Conservation (phyloP, 768 basidiomycete genomes). For the Megacollybia marginata region DNA sequence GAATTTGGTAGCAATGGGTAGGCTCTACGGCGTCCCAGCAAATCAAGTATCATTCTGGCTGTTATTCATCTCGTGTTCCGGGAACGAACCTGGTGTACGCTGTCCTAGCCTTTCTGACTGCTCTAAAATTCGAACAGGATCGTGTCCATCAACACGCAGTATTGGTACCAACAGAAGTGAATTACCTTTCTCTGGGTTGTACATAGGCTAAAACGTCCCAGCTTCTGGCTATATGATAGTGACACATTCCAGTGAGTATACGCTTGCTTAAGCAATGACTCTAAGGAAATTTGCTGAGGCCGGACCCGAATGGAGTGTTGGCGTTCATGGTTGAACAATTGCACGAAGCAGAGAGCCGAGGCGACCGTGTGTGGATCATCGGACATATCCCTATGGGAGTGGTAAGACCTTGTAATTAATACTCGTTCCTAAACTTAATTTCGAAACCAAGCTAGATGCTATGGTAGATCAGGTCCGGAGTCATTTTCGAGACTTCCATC, state of each 20-base stretch:
- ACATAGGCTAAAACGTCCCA: conserved; percentile 14
- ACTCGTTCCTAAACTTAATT: conserved; percentile 36
- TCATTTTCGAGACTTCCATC: conserved; percentile 29
- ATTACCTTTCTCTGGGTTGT: conserved; percentile 4
- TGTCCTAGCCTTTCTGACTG: too few relatives aligned
- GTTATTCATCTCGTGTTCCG: conserved; percentile 41
- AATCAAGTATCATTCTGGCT: conserved; percentile 43
- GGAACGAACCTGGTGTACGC: conserved; percentile 47
- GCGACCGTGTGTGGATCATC: conserved; percentile 56
- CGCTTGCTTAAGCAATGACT: too few relatives aligned
- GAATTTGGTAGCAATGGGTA: conserved; percentile 39
- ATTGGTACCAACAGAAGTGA: conserved; percentile 56
- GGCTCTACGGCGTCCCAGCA: conserved; percentile 32
- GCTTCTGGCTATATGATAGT: too few relatives aligned
- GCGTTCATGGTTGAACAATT: conserved; percentile 47
- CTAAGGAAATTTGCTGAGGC: too few relatives aligned
- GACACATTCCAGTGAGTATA: too few relatives aligned
- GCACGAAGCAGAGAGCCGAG: conserved; percentile 51
- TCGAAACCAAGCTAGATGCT: too few relatives aligned
- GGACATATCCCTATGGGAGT: conserved; percentile 51
- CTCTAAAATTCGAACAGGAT: too few relatives aligned
- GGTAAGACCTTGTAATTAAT: conserved; percentile 41
- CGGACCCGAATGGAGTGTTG: conserved; percentile 57
- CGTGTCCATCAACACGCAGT: conserved; percentile 53
- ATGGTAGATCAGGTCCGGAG: conserved; percentile 44